Percentiles rank a stretch among this genome's conserved stretches.
phyloP scores from a whole-genome alignment of 2,329 filamentous ascomycete species.

The Domatiomyces catenatus region DNA sequence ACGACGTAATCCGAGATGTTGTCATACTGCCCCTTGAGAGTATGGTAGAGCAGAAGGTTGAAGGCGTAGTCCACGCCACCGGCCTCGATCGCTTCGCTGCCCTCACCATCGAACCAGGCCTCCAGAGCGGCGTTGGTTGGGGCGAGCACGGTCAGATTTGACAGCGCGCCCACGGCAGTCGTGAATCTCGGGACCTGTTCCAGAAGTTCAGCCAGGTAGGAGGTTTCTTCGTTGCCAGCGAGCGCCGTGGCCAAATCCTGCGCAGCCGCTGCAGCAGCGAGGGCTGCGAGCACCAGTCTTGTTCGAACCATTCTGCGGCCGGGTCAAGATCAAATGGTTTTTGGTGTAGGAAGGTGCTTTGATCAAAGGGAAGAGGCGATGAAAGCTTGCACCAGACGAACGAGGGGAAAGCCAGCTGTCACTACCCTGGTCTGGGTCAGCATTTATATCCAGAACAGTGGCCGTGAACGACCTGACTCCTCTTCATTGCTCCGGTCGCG shows the following conservation, averaged over 20 bases:
- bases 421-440: neutral
- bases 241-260: constrained; percentile 5
- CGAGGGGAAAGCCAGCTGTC: neutral
- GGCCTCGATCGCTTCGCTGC: constrained; percentile 1
- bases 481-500: neutral
- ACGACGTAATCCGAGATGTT: constrained; percentile 2
- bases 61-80: constrained; percentile 3
- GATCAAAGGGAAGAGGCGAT: neutral
- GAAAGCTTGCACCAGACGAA: neutral
- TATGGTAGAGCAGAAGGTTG: constrained; percentile 4
- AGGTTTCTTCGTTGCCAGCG: constrained; percentile 1
- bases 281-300: constrained; percentile 2
- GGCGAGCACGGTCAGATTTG: constrained; percentile 7
- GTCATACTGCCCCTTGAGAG: neutral
- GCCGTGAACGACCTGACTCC: neutral
- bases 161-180: constrained; percentile 1
- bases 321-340: neutral
- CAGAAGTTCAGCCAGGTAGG: neutral
- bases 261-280: constrained; percentile 1
- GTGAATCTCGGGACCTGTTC: neutral
- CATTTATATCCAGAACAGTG: neutral
- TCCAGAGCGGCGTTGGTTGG: constrained; percentile 6
- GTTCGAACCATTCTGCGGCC: neutral
- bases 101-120: neutral
- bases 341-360: neutral